Evolutionary conservation across 2,329 filamentous ascomycete species (phyloP), one percentile per base, ranked within the genome.

Genomic region (Sporothrix sp.): DNA sequence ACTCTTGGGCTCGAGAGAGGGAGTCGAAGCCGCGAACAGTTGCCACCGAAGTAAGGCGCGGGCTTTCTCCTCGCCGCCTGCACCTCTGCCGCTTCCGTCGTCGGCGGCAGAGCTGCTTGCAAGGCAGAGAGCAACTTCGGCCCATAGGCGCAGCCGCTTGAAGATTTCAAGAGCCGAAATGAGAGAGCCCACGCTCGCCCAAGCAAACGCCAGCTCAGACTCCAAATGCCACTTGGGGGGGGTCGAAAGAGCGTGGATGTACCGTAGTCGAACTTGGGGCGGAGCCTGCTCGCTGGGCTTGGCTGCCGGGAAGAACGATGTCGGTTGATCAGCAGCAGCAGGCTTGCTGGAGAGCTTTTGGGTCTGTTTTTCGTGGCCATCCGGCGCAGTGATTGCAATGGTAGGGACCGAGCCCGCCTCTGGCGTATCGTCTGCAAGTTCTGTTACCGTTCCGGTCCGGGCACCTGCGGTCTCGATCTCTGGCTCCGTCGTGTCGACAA

Each of bases 101-200:
- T 82, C 75, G n/a, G 83, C 77, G 0, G 68, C 71, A 18, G 69
- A 78, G 40, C 64, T 73, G 62, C 68, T 74, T 11, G 88, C 90
- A 60, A 88, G 84, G 64, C 93, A 98, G 2, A 98, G 74, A 0
- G 93, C 91, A 4, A 90, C 88, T 67, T 98, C 93, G 1, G 93
- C 87, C 89, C 93, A 97, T 65, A 97, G 83, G 51, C 89, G 82
- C 16, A 98, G 71, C 3, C 93, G 79, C 68, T 95, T 90, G 68
- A 97, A 98, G 54, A 98, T 97, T 54, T 96, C 93, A 1, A 98
- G 76, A 0, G 93, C 93, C 1, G 90, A 95, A 3, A 87, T 76
- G 2, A 98, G 71, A 36, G 89, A 94, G 9, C 93, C 93, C 3
- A 96, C 78, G 43, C 81, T 78, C 0, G 90, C 85, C 93, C 93